A percentile compares a stretch with the other conserved stretches of the same genome.
Evolutionary conservation across 2,329 filamentous ascomycete genomes (phyloP).

Genomic region (Dothistroma septosporum): DNA sequence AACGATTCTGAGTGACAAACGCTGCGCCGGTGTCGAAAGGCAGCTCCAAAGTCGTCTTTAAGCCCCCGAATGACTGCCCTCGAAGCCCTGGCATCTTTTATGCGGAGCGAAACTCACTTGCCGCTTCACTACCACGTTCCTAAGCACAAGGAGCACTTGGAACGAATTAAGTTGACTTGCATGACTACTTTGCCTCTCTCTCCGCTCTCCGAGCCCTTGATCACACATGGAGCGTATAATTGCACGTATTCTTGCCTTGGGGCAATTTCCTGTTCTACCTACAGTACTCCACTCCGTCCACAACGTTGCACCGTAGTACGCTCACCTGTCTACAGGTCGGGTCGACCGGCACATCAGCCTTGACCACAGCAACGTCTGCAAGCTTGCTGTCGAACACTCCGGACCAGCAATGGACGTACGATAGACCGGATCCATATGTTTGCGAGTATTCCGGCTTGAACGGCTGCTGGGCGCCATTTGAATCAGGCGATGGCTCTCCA

Average conservation of each 20-base stretch:
- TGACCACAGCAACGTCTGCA: background rate
- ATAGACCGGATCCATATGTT: conserved; percentile 26
- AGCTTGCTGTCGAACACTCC: background rate
- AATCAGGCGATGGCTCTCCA: conserved; percentile 19
- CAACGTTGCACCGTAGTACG: background rate
- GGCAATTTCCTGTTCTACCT: background rate
- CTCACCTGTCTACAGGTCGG: background rate
- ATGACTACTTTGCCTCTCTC: background rate
- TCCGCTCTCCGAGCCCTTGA: background rate
- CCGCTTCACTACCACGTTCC: too few relatives aligned
- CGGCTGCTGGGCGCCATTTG: conserved; percentile 25
- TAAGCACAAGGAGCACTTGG: background rate
- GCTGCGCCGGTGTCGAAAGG: too few relatives aligned
- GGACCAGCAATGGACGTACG: conserved; percentile 16
- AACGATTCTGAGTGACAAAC: too few relatives aligned
- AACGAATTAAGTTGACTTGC: background rate
- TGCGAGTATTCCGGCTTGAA: conserved; percentile 27
- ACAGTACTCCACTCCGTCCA: background rate
- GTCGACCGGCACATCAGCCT: background rate
- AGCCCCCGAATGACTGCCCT: too few relatives aligned
- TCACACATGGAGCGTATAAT: background rate
- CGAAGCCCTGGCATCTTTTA: too few relatives aligned
- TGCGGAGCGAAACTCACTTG: too few relatives aligned
- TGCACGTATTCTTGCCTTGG: background rate
- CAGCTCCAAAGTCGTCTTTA: too few relatives aligned